These are phyloP conservation scores for Chrysanthemum makinoi DNA, from an alignment of 129 eudicot species.

Conservation along the genomic window DNA sequence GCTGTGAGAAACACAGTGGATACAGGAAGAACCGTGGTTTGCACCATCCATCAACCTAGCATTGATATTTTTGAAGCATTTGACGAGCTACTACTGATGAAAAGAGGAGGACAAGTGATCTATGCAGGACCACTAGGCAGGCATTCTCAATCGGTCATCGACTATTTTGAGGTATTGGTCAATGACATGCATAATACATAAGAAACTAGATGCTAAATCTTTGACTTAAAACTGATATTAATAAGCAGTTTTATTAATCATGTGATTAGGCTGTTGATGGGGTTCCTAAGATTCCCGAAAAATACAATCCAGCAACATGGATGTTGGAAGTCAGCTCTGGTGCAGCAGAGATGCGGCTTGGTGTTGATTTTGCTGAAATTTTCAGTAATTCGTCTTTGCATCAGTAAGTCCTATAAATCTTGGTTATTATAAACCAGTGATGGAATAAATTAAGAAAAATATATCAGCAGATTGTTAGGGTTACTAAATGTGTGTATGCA, in stretches of 20 bases:
- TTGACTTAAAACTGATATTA: background rate
- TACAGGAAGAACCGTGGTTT: slow-evolving; percentile 90
- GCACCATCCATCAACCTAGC: slow-evolving; percentile 94
- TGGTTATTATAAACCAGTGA: background rate
- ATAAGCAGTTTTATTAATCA: background rate
- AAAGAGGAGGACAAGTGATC: slow-evolving; percentile 88
- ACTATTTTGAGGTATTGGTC: slow-evolving; percentile 63
- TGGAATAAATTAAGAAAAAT: background rate
- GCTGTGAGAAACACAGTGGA: slow-evolving; percentile 92
- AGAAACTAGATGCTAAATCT: background rate
- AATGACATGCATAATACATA: background rate
- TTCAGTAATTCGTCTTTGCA: slow-evolving; percentile 39
- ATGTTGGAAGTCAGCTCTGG: slow-evolving; percentile 70
- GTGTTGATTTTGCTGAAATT: slow-evolving; percentile 52
- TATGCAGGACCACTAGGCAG: slow-evolving; percentile 81
- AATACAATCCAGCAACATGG: slow-evolving; percentile 71
- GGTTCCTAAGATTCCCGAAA: slow-evolving; percentile 52
- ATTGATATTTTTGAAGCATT: slow-evolving; percentile 92
- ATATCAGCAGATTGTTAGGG: background rate
- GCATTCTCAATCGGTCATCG: slow-evolving; percentile 62
- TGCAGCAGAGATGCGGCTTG: slow-evolving; percentile 47
- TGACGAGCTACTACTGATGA: slow-evolving; percentile 82
- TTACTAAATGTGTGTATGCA: background rate
- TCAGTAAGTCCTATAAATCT: slow-evolving; percentile 34
- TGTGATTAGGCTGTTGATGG: slow-evolving; percentile 44